Evolutionary conservation across 768 basidiomycete species (phyloP), one percentile per base, ranked within the genome.

Genomic region (Wakefieldia striispora): DNA sequence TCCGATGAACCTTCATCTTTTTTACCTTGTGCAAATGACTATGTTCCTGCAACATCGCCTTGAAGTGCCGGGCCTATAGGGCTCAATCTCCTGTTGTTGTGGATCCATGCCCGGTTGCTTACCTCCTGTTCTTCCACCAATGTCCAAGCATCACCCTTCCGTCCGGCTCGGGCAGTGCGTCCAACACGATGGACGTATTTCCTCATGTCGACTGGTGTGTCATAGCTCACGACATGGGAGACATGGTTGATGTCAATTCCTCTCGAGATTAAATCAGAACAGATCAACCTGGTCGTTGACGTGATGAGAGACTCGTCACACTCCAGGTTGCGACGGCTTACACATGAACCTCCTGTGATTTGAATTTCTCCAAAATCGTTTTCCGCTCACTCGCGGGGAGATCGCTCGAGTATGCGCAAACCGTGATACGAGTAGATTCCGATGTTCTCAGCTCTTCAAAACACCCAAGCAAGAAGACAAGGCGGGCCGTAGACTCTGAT

Each of bases 101-200:
- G 11, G 13, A 43, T 35, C 37, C 6, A 36, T 45, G 17, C 11
- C 37, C 6, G 24, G 45, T 24, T 39, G 54, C 71, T 35, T 34
- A 85, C 89, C 78, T 92, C 90, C 64, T 97, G 95, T 64, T 93
- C 88, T 72, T 98, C 97, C 7, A 98, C 90, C 59, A 98, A 69
- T 2, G 88, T 89, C 95, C 95, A 99, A 2, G 95, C 94, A 55
- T 88, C 81, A 6, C 97, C 97, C 19, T 72, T 70, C 40, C 88
- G 76, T 8, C 97, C 97, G 3, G 97, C 97, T 43, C 97, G 80
- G 3, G 97, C 97, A 6, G 97, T 98, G 38, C 97, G 79, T 19
- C 97, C 97, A 9, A 95, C 95, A 45, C 97, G 86, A 68, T 99
- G 97, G 11, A 99, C 91, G 62, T 99, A 99, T 67, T 98, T 98